Percentiles rank a stretch among this genome's conserved stretches.
phyloP scores from a whole-genome alignment of 2,329 filamentous ascomycete species.

The Celoporthe dispersa region DNA sequence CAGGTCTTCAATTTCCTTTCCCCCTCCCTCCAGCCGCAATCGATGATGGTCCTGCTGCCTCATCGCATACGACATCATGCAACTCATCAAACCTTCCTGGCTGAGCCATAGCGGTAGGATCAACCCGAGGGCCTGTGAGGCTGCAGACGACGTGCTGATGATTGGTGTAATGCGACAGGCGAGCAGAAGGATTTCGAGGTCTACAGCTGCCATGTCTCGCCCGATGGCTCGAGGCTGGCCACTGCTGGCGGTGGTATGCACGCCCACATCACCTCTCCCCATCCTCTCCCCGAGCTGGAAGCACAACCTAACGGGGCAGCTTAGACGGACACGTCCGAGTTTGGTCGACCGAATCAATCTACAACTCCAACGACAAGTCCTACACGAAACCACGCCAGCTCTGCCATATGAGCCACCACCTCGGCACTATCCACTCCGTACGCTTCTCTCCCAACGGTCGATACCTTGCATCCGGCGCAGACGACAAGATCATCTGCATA shows the following conservation, averaged over 20 bases:
- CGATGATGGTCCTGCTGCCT: conserved; percentile 26
- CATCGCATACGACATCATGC: conserved; percentile 50
- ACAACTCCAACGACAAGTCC: conserved; percentile 73
- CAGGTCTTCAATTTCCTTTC: neutral
- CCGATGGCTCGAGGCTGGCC: conserved; percentile 87
- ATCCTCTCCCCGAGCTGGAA: neutral
- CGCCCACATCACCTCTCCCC: neutral
- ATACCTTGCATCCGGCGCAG: conserved; percentile 94
- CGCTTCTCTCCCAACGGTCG: conserved; percentile 94
- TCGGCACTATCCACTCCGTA: conserved; percentile 95
- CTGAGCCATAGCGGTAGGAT: conserved; percentile 83
- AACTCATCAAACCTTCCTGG: conserved; percentile 94
- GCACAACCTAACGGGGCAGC: neutral
- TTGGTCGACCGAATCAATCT: conserved; percentile 95
- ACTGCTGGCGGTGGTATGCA: conserved; percentile 88
- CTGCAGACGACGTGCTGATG: conserved; percentile 31
- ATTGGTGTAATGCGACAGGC: conserved; percentile 53
- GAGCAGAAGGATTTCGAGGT: conserved; percentile 99
- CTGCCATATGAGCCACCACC: conserved; percentile 97
- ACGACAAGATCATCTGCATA: conserved; percentile 98
- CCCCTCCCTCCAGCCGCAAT: neutral
- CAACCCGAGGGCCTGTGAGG: neutral
- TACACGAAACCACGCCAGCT: conserved; percentile 87
- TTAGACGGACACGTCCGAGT: conserved; percentile 91
- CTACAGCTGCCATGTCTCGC: conserved; percentile 96